These are phyloP conservation scores for Blastobotrys arbuscula DNA, from an alignment of 1,139 yeast genomes.

Conservation along the genomic window DNA sequence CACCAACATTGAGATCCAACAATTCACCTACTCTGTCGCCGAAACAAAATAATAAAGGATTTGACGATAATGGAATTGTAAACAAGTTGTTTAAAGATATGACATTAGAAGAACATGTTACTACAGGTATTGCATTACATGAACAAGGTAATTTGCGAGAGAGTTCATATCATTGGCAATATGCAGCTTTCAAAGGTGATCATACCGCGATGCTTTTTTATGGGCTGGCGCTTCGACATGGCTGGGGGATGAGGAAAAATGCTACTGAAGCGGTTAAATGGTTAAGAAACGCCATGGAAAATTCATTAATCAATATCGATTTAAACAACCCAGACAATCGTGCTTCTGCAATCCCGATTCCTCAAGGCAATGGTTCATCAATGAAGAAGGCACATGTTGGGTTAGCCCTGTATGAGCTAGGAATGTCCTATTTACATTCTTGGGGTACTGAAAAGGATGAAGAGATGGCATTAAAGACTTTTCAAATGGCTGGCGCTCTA, in stretches of 20 bases:
- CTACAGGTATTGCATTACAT: slow-evolving; percentile 50
- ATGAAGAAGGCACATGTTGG: slow-evolving; percentile 33
- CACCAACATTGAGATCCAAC: slow-evolving; percentile 6
- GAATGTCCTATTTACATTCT: slow-evolving; percentile 54
- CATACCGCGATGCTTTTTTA: slow-evolving; percentile 67
- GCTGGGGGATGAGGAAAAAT: slow-evolving; percentile 65
- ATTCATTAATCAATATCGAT: slow-evolving; percentile 17
- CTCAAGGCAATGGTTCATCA: slow-evolving; percentile 17
- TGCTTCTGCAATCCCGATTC: slow-evolving; percentile 7
- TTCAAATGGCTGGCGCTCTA: slow-evolving; percentile 62
- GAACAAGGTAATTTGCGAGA: slow-evolving; percentile 58
- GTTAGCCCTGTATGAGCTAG: slow-evolving; percentile 53
- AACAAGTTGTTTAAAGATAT: slow-evolving; percentile 24
- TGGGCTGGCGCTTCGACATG: slow-evolving; percentile 62
- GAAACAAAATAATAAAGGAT: background rate
- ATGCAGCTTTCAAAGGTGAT: slow-evolving; percentile 56
- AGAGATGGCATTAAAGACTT: slow-evolving; percentile 49
- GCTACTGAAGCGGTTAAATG: slow-evolving; percentile 54
- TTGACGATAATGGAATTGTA: slow-evolving; percentile 4
- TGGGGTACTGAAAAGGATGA: slow-evolving; percentile 57
- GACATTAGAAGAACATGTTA: slow-evolving; percentile 40
- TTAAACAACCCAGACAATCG: background rate
- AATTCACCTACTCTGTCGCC: background rate
- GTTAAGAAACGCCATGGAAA: slow-evolving; percentile 48
- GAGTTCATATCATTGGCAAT: slow-evolving; percentile 62